Conservation (phyloP, 306 rosid species). For the Begonia loranthoides region DNA sequence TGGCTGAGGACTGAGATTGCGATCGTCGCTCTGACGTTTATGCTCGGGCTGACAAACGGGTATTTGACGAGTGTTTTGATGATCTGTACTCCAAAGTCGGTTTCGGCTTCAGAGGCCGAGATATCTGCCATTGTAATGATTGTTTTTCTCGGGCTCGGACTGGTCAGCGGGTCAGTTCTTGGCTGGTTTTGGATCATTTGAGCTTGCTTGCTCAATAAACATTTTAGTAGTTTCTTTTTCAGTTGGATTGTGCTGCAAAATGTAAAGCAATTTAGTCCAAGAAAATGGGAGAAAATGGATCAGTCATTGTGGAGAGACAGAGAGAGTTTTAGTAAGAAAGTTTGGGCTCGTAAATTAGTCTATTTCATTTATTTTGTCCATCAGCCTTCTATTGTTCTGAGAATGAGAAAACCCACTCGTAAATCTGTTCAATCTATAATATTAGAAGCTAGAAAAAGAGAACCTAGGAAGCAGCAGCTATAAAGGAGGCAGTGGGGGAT, state of each 20-base stretch:
- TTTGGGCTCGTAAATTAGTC: no score
- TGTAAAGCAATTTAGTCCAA: slow-evolving; percentile 3
- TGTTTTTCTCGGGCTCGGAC: slow-evolving; percentile 66
- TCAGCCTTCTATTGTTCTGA: no score
- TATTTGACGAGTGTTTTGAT: slow-evolving; percentile 73
- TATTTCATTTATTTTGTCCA: no score
- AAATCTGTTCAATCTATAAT: slow-evolving; percentile 21
- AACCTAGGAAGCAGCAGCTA: slow-evolving; percentile 47
- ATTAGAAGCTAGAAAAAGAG: slow-evolving; percentile 13
- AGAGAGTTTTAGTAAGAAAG: no score
- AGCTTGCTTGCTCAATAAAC: slow-evolving; percentile 8
- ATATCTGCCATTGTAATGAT: slow-evolving; percentile 71
- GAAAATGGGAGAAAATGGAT: slow-evolving; percentile 6
- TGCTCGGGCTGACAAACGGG: slow-evolving; percentile 77
- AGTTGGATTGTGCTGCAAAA: slow-evolving; percentile 2
- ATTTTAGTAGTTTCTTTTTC: slow-evolving; percentile 1
- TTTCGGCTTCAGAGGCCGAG: slow-evolving; percentile 51
- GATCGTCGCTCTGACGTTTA: slow-evolving; percentile 47
- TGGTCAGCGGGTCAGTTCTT: slow-evolving; percentile 73
- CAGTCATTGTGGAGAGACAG: no score
- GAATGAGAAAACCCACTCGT: neutral
- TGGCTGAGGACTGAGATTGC: slow-evolving; percentile 69
- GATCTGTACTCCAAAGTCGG: slow-evolving; percentile 62
- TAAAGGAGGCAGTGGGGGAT: slow-evolving; percentile 29
- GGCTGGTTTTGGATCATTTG: slow-evolving; percentile 85